These are phyloP conservation scores for Limonium bicolor DNA, from an alignment of 148 eudicot genomes.

Conservation along the genomic window DNA sequence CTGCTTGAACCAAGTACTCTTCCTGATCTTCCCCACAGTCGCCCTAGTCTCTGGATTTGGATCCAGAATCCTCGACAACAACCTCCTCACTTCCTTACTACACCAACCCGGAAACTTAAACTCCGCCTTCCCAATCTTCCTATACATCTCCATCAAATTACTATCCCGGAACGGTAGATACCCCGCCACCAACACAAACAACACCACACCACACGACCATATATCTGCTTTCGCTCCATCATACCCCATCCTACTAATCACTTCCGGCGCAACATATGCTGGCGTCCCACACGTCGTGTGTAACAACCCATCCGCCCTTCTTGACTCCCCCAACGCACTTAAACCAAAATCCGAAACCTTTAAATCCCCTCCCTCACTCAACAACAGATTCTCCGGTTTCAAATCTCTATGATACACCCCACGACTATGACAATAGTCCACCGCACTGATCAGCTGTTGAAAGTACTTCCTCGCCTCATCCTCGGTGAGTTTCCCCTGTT, in stretches of 20 bases:
- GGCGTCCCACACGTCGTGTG: constrained; percentile 42
- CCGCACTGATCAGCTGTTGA: constrained; percentile 35
- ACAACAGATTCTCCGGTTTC: constrained; percentile 31
- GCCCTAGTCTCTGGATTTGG: constrained; percentile 30
- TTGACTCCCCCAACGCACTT: constrained; percentile 28
- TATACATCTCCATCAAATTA: constrained; percentile 37
- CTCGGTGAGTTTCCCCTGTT: constrained; percentile 27
- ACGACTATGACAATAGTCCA: constrained; percentile 37
- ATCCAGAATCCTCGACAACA: constrained; percentile 26
- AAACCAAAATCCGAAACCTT: constrained; percentile 35
- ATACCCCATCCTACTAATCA: constrained; percentile 30
- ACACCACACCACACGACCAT: constrained; percentile 42
- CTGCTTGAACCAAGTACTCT: constrained; percentile 29
- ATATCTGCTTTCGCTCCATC: constrained; percentile 41
- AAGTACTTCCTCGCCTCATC: constrained; percentile 30
- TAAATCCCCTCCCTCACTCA: constrained; percentile 26
- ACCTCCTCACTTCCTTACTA: constrained; percentile 16
- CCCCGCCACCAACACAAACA: constrained; percentile 31
- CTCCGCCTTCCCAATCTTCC: constrained; percentile 40
- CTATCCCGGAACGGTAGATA: constrained; percentile 36
- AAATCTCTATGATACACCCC: constrained; percentile 41
- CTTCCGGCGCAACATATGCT: constrained; percentile 39
- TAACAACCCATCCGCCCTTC: constrained; percentile 34
- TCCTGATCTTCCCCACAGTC: constrained; percentile 27
- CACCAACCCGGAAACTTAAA: constrained; percentile 28